Base-by-base conservation (phyloP, 495 filamentous ascomycete genomes). In the Friedmanniomyces simplex region DNA sequence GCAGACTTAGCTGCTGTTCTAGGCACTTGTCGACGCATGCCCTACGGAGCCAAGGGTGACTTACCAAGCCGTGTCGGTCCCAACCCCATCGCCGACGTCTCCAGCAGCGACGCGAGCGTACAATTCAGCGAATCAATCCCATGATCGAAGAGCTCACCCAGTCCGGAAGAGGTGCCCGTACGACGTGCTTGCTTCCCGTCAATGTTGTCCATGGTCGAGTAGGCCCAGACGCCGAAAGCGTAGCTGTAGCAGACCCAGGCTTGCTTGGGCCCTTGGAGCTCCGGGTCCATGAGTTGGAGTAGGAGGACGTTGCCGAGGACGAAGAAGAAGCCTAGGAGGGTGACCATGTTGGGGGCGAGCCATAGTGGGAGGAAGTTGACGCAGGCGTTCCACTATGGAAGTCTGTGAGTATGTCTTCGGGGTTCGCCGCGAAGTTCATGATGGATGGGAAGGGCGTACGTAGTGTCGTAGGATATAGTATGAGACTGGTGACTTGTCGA, bases 121-220 rank as follows among this genome's bases (percentile, higher is more conserved):
- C 94, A 97, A 73, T 98, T 98, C 60, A 97, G 72, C 37, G 89
- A 96, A 72, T 97, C 93, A 66, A 98, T 97, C 57, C 94, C 94
- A 72, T 98, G 93, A 69, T 98, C 93, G 75, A 98, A 98, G 20
- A 98, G 81, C 71, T 98, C 93, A 57, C 93, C 93, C 25, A 98
- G 75, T 12, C 88, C 88, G 66, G 89, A 95, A 41, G 93, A 97
- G 14, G 91, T 96, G 6, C 93, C 91, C 8, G 94, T 98, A 58
- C 93, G 79, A 55, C 93, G 77, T 25, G 93, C 93, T 74, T 98
- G 93, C 76, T 98, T 98, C 56, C 93, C 93, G 70, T 98, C 93
- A 39, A 98, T 84, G 67, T 98, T 98, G 74, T 98, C 93, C 82
- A 98, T 86, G 13, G 93, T 98, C 37, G 91, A 95, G 73, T 97